phyloP scores from a whole-genome alignment of 2,329 filamentous ascomycete species.

The Aspergillus aculeatus region DNA sequence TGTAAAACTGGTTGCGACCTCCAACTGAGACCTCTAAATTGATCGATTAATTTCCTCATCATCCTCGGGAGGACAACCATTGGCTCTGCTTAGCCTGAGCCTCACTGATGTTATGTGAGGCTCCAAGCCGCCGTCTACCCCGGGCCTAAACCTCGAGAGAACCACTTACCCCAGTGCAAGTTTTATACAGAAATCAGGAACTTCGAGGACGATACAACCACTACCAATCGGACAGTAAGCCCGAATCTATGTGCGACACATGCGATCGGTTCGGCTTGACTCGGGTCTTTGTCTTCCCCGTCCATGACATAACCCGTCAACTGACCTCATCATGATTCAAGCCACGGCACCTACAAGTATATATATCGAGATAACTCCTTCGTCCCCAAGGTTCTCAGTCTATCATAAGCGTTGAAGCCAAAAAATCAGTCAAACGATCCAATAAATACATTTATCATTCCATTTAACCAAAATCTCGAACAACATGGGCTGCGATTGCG shows the following conservation, averaged over 20 bases:
- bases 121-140: background rate
- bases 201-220: background rate
- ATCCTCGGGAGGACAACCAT: too few species aligned
- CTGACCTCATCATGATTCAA: slow-evolving; percentile 29
- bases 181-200: background rate
- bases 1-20: too few species aligned
- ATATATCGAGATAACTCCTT: background rate
- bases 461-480: background rate
- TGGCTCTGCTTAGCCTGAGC: too few species aligned
- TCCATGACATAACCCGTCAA: background rate
- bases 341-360: slow-evolving; percentile 12
- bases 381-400: slow-evolving; percentile 5
- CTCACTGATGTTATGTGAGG: background rate
- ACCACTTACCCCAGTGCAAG: background rate
- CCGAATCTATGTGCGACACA: background rate
- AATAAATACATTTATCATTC: background rate
- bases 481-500: slow-evolving; percentile 37
- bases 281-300: background rate
- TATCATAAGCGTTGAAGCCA: slow-evolving; percentile 1
- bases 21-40: too few species aligned
- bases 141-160: background rate
- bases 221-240: background rate
- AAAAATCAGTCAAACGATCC: background rate
- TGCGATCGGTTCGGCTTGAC: background rate
- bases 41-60: too few species aligned